Percentiles rank a stretch among this genome's conserved stretches.
Evolutionary conservation across 352 stramenopile genomes (phyloP).

Genomic region (Thalassiosira ordinaria): DNA sequence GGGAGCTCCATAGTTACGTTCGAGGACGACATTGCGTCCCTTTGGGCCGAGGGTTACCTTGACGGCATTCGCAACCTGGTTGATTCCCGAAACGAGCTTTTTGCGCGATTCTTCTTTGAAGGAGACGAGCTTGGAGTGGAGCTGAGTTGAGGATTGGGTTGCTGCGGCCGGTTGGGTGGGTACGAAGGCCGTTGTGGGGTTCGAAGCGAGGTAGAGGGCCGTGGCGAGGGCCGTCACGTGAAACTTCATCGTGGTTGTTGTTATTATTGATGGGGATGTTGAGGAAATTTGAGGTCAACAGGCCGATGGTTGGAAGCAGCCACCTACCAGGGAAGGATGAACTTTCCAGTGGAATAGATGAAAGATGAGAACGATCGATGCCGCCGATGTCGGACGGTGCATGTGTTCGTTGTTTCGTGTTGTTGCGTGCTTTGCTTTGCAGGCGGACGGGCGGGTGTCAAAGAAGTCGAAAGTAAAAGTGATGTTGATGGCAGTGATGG

Average conservation of each 20-base stretch:
- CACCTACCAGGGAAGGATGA: no score
- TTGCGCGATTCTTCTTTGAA: constrained; percentile 87
- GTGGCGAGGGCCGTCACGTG: constrained; percentile 12
- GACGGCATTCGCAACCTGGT: constrained; percentile 85
- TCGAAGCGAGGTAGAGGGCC: constrained; percentile 6
- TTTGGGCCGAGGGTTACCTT: constrained; percentile 90
- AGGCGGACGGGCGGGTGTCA: no score
- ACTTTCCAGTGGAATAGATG: no score
- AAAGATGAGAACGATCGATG: no score
- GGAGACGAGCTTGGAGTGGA: constrained; percentile 84
- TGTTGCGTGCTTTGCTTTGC: no score
- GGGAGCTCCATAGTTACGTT: constrained; percentile 87
- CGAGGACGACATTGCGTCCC: constrained; percentile 89
- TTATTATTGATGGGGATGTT: no score
- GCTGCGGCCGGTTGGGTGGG: not conserved
- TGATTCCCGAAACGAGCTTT: constrained; percentile 87
- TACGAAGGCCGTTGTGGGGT: constrained; percentile 1
- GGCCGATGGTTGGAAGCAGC: no score
- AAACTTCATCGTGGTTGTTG: constrained; percentile 49
- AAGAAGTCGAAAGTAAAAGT: no score
- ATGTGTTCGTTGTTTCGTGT: no score
- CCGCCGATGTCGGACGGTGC: no score
- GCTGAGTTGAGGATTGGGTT: not conserved
- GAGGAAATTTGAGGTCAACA: no score
- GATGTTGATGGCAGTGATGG: no score